Evolutionary conservation across 306 rosid species (phyloP), one percentile per base, ranked within the genome.

Genomic region (Myrica gale): DNA sequence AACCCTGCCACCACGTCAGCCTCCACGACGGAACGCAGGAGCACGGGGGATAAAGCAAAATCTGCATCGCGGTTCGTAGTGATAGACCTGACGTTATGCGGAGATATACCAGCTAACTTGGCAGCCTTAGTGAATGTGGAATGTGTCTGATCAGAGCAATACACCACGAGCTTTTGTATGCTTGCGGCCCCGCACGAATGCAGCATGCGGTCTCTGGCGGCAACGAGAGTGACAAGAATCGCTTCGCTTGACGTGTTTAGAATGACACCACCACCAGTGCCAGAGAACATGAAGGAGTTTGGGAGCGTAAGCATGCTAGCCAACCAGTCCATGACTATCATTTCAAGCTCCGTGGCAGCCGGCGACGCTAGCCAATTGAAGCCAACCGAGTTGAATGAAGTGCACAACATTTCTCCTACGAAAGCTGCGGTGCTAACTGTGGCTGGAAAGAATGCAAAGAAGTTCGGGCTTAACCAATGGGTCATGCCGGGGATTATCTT

Each of bases 351-450:
- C 1, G 92, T 90, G 20, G 88, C 89, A 19, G 95, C 89, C 0
- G 95, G 95, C 0, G 95, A 90, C 42, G 92, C 74, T 0, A 77
- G 21, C 95, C 95, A 90, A 74, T 90, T 90, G 85, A 88, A 90
- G 0, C 92, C 89, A 42, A 84, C 89, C 4, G 87, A 74, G 78
- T 77, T 87, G 67, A 88, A 71, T 10, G 90, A 86, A 0, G 89
- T 82, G 78, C 89, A 81, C 0, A 90, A 72, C 87, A 88, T 81
- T 69, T 88, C 95, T 0, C 95, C 95, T 4, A 90, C 17, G 54
- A 90, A 84, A 5, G 83, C 95, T 7, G 92, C 92, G 9, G 79
- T 81, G 85, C 90, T 87, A 63, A 81, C 82, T 15, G 85, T 81
- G 21, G 84, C 66, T 0, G 95, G 92, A 67, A 84, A 85, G 65